phyloP scores from a whole-genome alignment of 257 asterid species.

The Petunia secreta region DNA sequence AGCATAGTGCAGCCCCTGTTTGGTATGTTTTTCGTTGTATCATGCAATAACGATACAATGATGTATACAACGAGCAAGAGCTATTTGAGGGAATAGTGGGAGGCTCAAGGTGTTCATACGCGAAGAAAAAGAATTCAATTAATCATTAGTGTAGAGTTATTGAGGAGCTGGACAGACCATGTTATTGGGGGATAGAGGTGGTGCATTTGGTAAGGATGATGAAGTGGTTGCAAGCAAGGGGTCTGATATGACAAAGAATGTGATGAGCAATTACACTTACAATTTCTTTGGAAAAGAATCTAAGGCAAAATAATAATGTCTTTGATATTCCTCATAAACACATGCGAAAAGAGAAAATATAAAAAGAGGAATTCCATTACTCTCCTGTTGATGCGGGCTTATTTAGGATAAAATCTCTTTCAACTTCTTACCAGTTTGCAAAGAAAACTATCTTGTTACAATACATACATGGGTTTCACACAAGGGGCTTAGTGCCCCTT shows the following conservation, averaged over 20 bases:
- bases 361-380: too few relatives aligned
- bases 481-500: too few relatives aligned
- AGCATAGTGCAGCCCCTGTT: conserved; percentile 47
- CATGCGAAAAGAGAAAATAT: too few relatives aligned
- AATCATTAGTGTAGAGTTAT: conserved; percentile 31
- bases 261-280: conserved; percentile 53
- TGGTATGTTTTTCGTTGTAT: conserved; percentile 50
- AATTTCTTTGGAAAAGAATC: conserved; percentile 54
- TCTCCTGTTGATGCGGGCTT: too few relatives aligned
- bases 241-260: conserved; percentile 42
- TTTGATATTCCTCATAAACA: conserved; percentile 60
- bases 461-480: too few relatives aligned
- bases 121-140: too few relatives aligned
- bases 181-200: conserved; percentile 42
- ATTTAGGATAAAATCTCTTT: too few relatives aligned
- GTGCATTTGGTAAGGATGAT: conserved; percentile 64
- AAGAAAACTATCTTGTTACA: too few relatives aligned
- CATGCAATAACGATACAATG: conserved; percentile 60
- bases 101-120: conserved; percentile 44
- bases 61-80: conserved; percentile 34
- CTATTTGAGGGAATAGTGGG: conserved; percentile 50
- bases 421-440: too few relatives aligned
- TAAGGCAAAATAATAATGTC: conserved; percentile 49
- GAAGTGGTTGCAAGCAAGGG: conserved; percentile 55
- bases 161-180: conserved; percentile 41